Evolutionary conservation across 768 basidiomycete genomes (phyloP), one percentile per base, ranked within the genome.

Genomic region (Tulasnella sp.): DNA sequence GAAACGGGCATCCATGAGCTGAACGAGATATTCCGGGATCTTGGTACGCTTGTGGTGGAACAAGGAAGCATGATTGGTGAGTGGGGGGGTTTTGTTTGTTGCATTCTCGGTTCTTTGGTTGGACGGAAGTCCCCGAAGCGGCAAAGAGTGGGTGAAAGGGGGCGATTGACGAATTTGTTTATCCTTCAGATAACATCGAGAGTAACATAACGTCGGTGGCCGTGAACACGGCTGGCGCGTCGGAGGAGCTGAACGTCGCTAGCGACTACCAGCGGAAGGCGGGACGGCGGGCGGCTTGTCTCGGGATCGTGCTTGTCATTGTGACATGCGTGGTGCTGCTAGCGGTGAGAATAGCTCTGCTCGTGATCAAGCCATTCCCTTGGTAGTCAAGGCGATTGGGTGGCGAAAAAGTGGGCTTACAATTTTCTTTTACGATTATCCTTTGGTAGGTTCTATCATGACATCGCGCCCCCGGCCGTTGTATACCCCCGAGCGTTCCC

Each of bases 1-100:
- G 97, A 99, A 80, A 89, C 88, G 7, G 96, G 97, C 7, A 98
- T 99, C 71, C 94, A 96, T 77, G 96, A 99, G 80, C 81, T 99
- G 62, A 87, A 92, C 34, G 94, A 98, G 80, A 98, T 99, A 78
- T 98, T 99, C 84, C 87, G 92, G 66, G 95, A 98, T 80, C 82
- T 99, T 62, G 96, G 95, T 59, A 95, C 94, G 17, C 84, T 99
- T 62, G 95, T 99, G 1, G 87, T 89, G 73, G 93, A 98, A 78
- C 97, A 99, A 79, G 95, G 95, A 14, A 87, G 87, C 67, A 93
- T 98, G 91, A 82, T 99, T 68, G 95, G 96, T 96, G 75, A 67
- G 89, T 82, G 26, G 14, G n/a, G n/a, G n/a, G 42, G 6, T 29
- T 11, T 37, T 41, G 52, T 62, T 62, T 34, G 29, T 63, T 59